Evolutionary conservation across 1,139 yeast species (phyloP), one percentile per base, ranked within the genome.

Genomic region (Kazachstania sp.): DNA sequence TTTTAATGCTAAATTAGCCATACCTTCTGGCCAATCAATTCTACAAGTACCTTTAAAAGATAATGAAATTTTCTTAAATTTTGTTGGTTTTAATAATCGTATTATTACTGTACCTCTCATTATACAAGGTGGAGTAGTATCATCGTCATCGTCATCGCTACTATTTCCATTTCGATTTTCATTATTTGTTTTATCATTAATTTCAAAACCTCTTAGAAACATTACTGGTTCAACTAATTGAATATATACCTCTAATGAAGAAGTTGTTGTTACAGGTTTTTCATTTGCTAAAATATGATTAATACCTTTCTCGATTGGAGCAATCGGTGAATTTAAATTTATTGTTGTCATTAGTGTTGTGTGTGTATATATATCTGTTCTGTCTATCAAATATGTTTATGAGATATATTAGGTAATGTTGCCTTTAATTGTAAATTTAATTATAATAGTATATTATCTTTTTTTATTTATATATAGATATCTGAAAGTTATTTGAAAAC

Each of bases 11-110:
- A 45, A 26, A 12, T 15, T 41, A 5, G 97, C 97, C 34, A 90
- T 86, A 1, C 97, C 97, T 60, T 90, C 97, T 2, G 97, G 97
- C 97, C 97, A 90, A 53, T 88, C 96, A 0, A 97, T 90, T 52
- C 83, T 71, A 40, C 86, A 78, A 1, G 67, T 62, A 1, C 97
- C 97, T 49, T 75, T 74, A 60, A 92, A 81, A 2, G 74, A 69
- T 48, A 92, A 68, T 5, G 70, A 64, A n/a, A 92, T 77, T 31
- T 78, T 65, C 63, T 84, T 86, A 54, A 92, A 71, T 64, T 81
- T 86, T 34, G 83, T 73, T 0, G 95, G 82, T 59, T 87, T 88
- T 44, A 79, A 61, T 6, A 87, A 76, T 41, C 86, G 71, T 12
- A 92, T 54, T 42, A 81, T 78, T 26, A 92, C 71, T 23, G 92